A percentile compares a stretch with the other conserved stretches of the same genome.
Evolutionary conservation across 2,329 filamentous ascomycete species (phyloP).

Genomic region (Xylariaceae sp.): DNA sequence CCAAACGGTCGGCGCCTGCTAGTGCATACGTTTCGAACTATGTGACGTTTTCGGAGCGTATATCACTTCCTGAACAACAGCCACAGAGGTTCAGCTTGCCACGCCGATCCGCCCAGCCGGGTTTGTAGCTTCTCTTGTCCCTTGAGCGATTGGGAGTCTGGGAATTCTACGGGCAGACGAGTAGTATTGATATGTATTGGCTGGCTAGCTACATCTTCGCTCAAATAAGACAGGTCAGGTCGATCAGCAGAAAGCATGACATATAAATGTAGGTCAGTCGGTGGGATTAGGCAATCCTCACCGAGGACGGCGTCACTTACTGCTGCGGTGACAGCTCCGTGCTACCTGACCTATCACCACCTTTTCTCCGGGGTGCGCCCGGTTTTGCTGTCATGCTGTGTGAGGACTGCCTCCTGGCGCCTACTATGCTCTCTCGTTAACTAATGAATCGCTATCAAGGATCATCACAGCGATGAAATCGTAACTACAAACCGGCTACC

Average conservation of each 20-base stretch:
- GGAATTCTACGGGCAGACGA: conserved; percentile 12
- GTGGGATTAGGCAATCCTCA: conserved; percentile 33
- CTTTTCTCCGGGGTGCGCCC: conserved; percentile 18
- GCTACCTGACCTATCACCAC: conserved; percentile 27
- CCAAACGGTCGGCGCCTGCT: conserved; percentile 14
- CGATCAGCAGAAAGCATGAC: conserved; percentile 22
- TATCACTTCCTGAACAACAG: conserved; percentile 14
- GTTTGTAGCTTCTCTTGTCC: conserved; percentile 17
- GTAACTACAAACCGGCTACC: conserved; percentile 14
- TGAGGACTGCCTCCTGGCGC: not conserved
- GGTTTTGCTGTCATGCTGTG: conserved; percentile 7
- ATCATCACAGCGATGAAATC: conserved; percentile 14
- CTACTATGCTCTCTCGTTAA: not conserved
- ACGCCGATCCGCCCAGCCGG: conserved; percentile 22
- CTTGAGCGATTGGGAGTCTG: conserved; percentile 10
- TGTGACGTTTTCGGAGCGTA: conserved; percentile 11
- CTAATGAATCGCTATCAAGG: conserved; percentile 9
- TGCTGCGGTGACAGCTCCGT: conserved; percentile 22
- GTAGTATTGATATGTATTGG: conserved; percentile 6
- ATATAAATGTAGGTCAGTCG: conserved; percentile 26
- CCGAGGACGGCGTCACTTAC: conserved; percentile 27
- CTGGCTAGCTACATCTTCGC: conserved; percentile 19
- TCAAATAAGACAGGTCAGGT: conserved; percentile 25
- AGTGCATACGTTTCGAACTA: conserved; percentile 5
- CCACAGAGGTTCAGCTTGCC: not conserved